Base-by-base conservation (phyloP, 1,139 yeast species). In the Meyerozyma sp. region DNA sequence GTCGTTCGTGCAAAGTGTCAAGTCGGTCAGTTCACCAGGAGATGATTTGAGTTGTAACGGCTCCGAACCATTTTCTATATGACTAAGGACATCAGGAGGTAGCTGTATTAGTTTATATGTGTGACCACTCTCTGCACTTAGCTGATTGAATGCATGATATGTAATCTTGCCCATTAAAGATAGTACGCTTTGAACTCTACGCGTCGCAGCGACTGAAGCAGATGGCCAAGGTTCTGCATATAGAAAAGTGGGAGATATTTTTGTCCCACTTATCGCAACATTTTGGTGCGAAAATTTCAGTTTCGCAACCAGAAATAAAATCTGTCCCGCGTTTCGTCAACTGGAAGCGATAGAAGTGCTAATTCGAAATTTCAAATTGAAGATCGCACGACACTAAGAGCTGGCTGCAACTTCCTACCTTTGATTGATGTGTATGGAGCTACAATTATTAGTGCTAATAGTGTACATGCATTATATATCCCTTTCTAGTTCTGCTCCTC, bases 1-100 rank as follows among this genome's bases (percentile, higher is more conserved):
- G 35, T 65, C 52, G 8, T 64, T 55, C 1, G 94, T 77, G 47
- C 91, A 83, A n/a, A 87, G 59, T 25, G 82, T 86, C 21, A 85
- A 71, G 38, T 75, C 76, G 20, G 71, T 61, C 6, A 64, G 49
- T 20, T 45, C 57, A 4, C 58, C 55, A 10, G 59, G 51, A 3
- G 75, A 59, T 2, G 87, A 68, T 57, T 82, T 82, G 47, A 84
- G 61, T 34, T 58, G 54, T 6, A 83, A 58, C 14, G 60, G 57
- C 7, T 59, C 57, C 46, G 48, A 40, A 39, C 45, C 40, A 51
- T 48, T 41, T 46, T 51, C 52, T 13, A 30, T 9, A 13, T 10
- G 20, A 40, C 73, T 65, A 23, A 83, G 58, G 8, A 75, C 63
- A n/a, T 72, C 81, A 2, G 81, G 79, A 0, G 82, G 68, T 18